Percentiles rank a stretch among this genome's conserved stretches.
Conservation (phyloP, 139 green algal genomes). For the Chlamydomonas sp. region DNA sequence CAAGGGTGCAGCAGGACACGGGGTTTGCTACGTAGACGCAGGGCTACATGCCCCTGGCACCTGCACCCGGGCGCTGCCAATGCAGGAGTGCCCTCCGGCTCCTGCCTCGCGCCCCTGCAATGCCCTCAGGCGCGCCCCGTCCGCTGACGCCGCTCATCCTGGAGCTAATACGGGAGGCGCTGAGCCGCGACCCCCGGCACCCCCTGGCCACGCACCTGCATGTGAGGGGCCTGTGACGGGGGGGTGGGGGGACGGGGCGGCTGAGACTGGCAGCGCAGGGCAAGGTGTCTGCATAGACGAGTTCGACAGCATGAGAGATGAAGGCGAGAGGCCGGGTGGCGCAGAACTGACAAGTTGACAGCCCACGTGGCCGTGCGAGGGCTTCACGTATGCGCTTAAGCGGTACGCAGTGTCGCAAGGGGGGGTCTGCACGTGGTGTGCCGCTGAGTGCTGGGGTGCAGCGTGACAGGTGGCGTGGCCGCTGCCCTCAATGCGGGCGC, state of each 20-base stretch:
- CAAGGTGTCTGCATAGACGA: no score
- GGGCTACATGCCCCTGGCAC: no score
- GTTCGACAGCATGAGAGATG: no score
- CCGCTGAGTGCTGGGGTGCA: background rate
- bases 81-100: background rate
- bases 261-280: no score
- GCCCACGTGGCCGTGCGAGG: no score
- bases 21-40: no score
- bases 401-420: background rate
- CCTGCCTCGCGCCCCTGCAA: background rate
- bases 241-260: background rate
- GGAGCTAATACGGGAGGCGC: conserved; percentile 26
- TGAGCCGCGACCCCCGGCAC: conserved; percentile 26
- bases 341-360: no score
- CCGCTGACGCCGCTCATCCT: conserved; percentile 19
- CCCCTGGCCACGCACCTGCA: conserved; percentile 61
- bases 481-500: background rate
- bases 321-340: no score
- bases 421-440: background rate
- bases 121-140: background rate
- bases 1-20: no score
- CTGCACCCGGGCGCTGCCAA: no score
- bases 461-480: background rate
- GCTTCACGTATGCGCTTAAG: no score
- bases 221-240: background rate